These are phyloP conservation scores for Saturnispora dispora DNA, from an alignment of 805 yeast genomes.

Conservation along the genomic window DNA sequence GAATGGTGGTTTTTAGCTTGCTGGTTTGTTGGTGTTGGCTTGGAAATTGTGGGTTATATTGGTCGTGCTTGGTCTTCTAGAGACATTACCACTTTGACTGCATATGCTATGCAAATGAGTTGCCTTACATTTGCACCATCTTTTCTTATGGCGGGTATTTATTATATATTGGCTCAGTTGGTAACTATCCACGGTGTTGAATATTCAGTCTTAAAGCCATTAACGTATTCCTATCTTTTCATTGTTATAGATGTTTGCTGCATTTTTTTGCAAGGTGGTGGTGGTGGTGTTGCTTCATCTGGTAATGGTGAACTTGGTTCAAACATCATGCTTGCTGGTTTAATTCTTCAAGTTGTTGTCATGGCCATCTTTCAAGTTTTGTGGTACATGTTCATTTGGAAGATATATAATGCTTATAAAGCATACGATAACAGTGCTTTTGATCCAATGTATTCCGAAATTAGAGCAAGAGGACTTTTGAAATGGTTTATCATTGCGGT, in stretches of 20 bases:
- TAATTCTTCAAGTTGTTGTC: slow-evolving; percentile 60
- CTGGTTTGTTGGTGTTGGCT: slow-evolving; percentile 42
- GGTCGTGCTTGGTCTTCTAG: slow-evolving; percentile 40
- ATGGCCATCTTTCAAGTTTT: slow-evolving; percentile 50
- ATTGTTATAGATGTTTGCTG: slow-evolving; percentile 59
- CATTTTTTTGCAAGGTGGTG: slow-evolving; percentile 58
- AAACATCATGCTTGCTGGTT: slow-evolving; percentile 63
- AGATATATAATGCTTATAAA: slow-evolving; percentile 23
- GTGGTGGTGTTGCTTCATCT: slow-evolving; percentile 48
- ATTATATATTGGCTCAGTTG: slow-evolving; percentile 59
- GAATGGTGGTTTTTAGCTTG: slow-evolving; percentile 61
- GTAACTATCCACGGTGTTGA: slow-evolving; percentile 50
- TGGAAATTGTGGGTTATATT: slow-evolving; percentile 58
- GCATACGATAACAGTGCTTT: slow-evolving; percentile 25
- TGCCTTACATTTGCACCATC: slow-evolving; percentile 74
- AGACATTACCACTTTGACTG: slow-evolving; percentile 26
- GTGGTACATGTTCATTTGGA: slow-evolving; percentile 36
- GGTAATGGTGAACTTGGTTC: slow-evolving; percentile 11
- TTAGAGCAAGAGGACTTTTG: slow-evolving; percentile 31
- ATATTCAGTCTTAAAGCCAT: slow-evolving; percentile 46
- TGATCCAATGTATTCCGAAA: slow-evolving; percentile 25
- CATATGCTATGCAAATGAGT: slow-evolving; percentile 55
- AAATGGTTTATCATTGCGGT: slow-evolving; percentile 36
- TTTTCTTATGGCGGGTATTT: slow-evolving; percentile 76
- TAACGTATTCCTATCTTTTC: slow-evolving; percentile 54